These are phyloP conservation scores for Quercus rubra DNA, from an alignment of 306 rosid genomes.

Conservation along the genomic window DNA sequence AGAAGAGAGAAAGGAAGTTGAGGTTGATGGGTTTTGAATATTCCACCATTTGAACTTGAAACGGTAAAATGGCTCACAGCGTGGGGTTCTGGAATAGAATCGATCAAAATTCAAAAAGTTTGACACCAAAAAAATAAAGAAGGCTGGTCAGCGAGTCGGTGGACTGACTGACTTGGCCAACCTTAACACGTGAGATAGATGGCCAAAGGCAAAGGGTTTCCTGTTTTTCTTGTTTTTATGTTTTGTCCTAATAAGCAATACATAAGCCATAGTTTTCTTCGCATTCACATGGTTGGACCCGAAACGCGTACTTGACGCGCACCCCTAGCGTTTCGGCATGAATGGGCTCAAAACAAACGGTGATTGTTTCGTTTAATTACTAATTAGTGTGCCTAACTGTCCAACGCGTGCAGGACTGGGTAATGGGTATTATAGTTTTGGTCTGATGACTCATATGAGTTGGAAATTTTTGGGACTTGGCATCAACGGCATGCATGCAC, in stretches of 20 bases:
- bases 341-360: not conserved
- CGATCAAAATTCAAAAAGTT: conserved; percentile 21
- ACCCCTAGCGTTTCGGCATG: not conserved
- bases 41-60: conserved; percentile 42
- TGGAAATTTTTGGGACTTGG: not conserved
- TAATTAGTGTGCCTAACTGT: not conserved
- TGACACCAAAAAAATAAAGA: not conserved
- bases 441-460: not conserved
- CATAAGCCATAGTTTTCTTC: no score
- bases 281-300: not conserved
- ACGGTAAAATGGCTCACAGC: conserved; percentile 17
- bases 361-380: no score
- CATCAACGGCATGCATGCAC: not conserved
- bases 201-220: not conserved
- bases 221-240: not conserved
- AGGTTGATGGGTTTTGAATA: conserved; percentile 13
- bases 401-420: not conserved
- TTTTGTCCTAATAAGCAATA: not conserved
- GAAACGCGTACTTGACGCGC: not conserved
- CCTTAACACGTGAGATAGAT: not conserved
- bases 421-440: not conserved
- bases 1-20: no score
- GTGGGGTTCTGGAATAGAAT: conserved; percentile 13
- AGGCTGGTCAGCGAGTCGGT: conserved; percentile 23
- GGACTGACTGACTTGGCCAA: conserved; percentile 14